A percentile compares a stretch with the other conserved stretches of the same genome.
phyloP scores from a whole-genome alignment of 306 rosid genomes.

The Delonix regia region DNA sequence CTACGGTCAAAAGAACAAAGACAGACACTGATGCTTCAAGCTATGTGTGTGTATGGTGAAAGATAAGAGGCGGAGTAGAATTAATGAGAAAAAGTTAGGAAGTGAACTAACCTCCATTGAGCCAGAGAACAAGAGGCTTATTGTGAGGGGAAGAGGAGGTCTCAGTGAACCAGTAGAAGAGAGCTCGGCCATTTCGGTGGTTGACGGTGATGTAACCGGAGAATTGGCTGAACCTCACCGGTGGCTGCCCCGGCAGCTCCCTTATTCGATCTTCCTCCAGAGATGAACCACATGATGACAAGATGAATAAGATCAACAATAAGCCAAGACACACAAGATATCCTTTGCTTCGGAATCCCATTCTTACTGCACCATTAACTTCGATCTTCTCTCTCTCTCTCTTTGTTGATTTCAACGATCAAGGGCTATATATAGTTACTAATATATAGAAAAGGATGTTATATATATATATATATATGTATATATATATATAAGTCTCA shows the following conservation, averaged over 20 bases:
- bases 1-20: background rate
- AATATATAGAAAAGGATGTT: background rate
- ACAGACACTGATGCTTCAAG: background rate
- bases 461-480: background rate
- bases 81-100: background rate
- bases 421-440: background rate
- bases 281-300: background rate
- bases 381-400: background rate
- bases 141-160: slow-evolving; percentile 45
- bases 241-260: slow-evolving; percentile 71
- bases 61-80: no score
- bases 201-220: slow-evolving; percentile 81
- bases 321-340: background rate
- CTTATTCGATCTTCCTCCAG: slow-evolving; percentile 4
- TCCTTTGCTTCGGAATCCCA: slow-evolving; percentile 1
- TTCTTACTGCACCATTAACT: background rate
- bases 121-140: slow-evolving; percentile 94
- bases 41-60: background rate
- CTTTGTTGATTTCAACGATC: background rate
- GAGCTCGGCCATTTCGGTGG: slow-evolving; percentile 67
- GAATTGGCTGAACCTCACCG: slow-evolving; percentile 64
- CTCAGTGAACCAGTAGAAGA: slow-evolving; percentile 84
- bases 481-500: no score
- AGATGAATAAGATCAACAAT: background rate
- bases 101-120: slow-evolving; percentile 67